Evolutionary conservation across 352 stramenopile genomes (phyloP).

Genomic region (Globisporangium cylindrosporum): DNA sequence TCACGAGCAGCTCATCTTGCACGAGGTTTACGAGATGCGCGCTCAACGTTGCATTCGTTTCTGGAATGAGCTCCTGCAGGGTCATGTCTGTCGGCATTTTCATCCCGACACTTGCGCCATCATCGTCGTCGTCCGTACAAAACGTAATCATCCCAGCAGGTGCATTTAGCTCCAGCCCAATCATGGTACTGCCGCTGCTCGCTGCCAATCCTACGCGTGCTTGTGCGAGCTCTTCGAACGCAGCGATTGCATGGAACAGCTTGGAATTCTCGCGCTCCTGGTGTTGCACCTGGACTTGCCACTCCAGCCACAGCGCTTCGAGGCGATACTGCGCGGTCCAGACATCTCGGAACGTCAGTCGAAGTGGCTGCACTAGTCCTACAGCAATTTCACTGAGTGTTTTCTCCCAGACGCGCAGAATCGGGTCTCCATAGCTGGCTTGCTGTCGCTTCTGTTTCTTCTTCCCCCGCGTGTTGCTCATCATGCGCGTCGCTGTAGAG

Average conservation of each 20-base stretch:
- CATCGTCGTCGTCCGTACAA: background rate
- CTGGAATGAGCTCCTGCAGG: conserved; percentile 27
- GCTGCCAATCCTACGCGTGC: too few relatives aligned
- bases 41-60: conserved; percentile 15
- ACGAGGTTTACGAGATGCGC: conserved; percentile 22
- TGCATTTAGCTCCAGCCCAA: conserved; percentile 9
- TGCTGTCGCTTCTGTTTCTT: conserved; percentile 3
- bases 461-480: background rate
- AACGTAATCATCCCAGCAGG: background rate
- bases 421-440: conserved; percentile 4
- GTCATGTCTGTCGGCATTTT: conserved; percentile 11
- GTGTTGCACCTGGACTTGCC: background rate
- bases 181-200: background rate
- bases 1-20: conserved; percentile 26
- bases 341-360: conserved; percentile 15
- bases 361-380: background rate
- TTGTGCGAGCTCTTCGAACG: background rate
- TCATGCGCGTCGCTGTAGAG: background rate
- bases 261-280: background rate
- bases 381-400: background rate
- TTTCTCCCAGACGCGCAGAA: conserved; percentile 3
- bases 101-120: background rate
- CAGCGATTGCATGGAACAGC: conserved; percentile 1
- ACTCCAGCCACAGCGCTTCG: conserved; percentile 15
- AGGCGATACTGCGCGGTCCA: conserved; percentile 11